Evolutionary conservation across 768 basidiomycete species (phyloP), one percentile per base, ranked within the genome.

Genomic region (Suillus paluster): DNA sequence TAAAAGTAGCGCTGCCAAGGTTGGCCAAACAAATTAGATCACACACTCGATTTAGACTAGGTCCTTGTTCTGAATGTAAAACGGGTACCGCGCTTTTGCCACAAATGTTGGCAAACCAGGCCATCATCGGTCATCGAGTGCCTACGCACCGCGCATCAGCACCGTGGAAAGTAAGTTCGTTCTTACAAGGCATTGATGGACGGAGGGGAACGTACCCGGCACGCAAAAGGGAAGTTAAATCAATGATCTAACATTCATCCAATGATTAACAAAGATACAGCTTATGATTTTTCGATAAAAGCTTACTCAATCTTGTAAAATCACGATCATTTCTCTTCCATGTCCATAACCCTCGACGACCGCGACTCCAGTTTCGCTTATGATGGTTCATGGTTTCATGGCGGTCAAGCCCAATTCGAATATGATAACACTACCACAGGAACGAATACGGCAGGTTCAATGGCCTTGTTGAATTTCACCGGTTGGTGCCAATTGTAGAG

Each of bases 341-440:
- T 58, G 57, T 33, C 57, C 33, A 34, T 46, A 33, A 41, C 21
- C 39, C 19, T 60, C 12, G 59, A 60, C 54, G 59, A 60, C 44
- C 36, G 50, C 21, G 59, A 60, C 17, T 17, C 42, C 25, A 23
- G 48, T 23, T 30, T 60, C 33, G 8, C 39, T 17, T 60, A 60
- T 33, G 21, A 27, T 23, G 59, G 59, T 41, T 15, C 27, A 17
- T 60, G 59, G 59, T 55, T 45, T n/a, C 10, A 6, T 3, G 59
- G 50, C 4, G 39, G 49, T 52, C 9, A 1, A 44, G 9, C 8
- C 21, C 11, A 17, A n/a, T 41, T 33, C 10, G 59, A 60, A 30
- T 44, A 60, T 8, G 15, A 60, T 9, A 36, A 45, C 27, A 53
- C 59, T 3, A 60, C 49, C 15, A 49, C 52, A 19, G 59, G 52